Conservation (phyloP, 768 basidiomycete genomes). For the Xerocomellus intermedius region DNA sequence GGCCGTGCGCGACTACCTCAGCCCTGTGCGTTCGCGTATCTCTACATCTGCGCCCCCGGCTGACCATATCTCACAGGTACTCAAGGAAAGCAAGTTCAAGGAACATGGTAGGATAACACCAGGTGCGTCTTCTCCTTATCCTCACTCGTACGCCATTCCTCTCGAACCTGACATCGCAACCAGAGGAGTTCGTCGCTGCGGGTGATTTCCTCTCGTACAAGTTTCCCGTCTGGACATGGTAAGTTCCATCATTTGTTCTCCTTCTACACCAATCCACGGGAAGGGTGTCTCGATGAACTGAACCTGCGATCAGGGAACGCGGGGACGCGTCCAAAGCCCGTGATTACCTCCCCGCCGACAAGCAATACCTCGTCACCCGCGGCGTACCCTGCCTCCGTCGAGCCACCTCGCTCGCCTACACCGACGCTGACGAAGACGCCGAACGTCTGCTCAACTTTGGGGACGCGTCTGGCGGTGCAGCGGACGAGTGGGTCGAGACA, state of each 20-base stretch:
- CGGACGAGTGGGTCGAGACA: conserved; percentile 98
- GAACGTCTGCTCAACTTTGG: conserved; percentile 88
- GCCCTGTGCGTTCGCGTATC: conserved; percentile 58
- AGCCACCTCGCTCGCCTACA: conserved; percentile 89
- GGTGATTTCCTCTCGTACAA: conserved; percentile 98
- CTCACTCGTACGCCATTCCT: neutral
- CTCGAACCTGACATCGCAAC: conserved; percentile 7
- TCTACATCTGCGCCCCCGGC: conserved; percentile 18
- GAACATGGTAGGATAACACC: conserved; percentile 97
- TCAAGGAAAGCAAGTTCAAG: conserved; percentile 98
- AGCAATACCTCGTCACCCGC: conserved; percentile 94
- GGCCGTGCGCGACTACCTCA: conserved; percentile 92
- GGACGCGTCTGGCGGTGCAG: conserved; percentile 53
- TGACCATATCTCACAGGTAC: conserved; percentile 58
- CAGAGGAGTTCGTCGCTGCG: conserved; percentile 97
- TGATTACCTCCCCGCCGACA: conserved; percentile 92
- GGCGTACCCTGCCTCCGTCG: conserved; percentile 97
- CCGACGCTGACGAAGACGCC: conserved; percentile 94
- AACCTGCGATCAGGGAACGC: conserved; percentile 66
- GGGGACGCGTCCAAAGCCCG: conserved; percentile 83
- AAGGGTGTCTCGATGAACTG: neutral
- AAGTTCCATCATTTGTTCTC: conserved; percentile 24
- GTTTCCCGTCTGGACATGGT: conserved; percentile 99
- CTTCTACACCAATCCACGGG: neutral
- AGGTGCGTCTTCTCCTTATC: conserved; percentile 47